These are phyloP conservation scores for Boletus rubescentipes DNA, from an alignment of 768 basidiomycete genomes.

Conservation along the genomic window DNA sequence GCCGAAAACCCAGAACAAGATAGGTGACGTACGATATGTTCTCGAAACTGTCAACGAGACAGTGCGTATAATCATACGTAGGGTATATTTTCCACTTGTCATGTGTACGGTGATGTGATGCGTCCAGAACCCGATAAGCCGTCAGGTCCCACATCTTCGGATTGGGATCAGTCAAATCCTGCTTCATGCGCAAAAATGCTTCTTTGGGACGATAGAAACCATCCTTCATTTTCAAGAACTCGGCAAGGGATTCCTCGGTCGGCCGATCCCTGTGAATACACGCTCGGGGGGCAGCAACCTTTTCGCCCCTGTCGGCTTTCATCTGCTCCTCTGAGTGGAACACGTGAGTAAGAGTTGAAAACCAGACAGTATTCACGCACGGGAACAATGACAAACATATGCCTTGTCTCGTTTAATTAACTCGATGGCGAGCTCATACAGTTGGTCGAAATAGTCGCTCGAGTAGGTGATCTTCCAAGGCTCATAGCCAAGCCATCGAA, in stretches of 20 bases:
- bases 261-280: conserved; percentile 88
- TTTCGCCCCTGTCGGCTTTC: conserved; percentile 82
- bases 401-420: conserved; percentile 89
- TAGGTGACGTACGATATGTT: conserved; percentile 85
- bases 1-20: neutral
- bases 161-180: conserved; percentile 88
- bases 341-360: conserved; percentile 2
- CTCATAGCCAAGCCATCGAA: conserved; percentile 96
- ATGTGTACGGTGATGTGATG: conserved; percentile 90
- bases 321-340: conserved; percentile 80
- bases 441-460: conserved; percentile 89
- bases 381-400: conserved; percentile 94
- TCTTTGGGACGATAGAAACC: conserved; percentile 91
- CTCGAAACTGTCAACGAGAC: conserved; percentile 96
- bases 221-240: conserved; percentile 91
- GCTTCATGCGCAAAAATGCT: conserved; percentile 95
- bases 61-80: conserved; percentile 98
- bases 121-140: conserved; percentile 89
- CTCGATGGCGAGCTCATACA: conserved; percentile 86
- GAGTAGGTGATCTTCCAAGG: conserved; percentile 99
- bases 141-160: conserved; percentile 99
- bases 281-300: conserved; percentile 74
- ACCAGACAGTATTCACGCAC: conserved; percentile 49
- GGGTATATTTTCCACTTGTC: conserved; percentile 97
- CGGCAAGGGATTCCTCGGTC: conserved; percentile 78